Percentiles rank a stretch among this genome's conserved stretches.
phyloP scores from a whole-genome alignment of 2,329 filamentous ascomycete species.

The Berkeleyomyces basicola region DNA sequence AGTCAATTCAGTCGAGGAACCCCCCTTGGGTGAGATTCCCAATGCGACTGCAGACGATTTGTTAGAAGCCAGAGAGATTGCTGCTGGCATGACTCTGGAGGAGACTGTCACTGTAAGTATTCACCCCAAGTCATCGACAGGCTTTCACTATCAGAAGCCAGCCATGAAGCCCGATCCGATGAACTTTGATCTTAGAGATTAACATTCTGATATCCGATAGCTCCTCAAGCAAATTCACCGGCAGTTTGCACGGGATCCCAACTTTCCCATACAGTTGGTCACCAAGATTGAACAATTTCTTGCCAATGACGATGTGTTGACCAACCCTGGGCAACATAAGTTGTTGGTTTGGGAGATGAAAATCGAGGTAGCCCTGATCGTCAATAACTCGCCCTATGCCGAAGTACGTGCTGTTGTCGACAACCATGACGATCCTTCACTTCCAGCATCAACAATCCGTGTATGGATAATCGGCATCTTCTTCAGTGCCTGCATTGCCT shows the following conservation, averaged over 20 bases:
- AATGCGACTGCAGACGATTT: slow-evolving; percentile 28
- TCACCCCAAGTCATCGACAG: too few species aligned
- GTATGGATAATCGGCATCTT: slow-evolving; percentile 33
- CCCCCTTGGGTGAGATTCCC: slow-evolving; percentile 15
- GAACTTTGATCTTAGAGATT: too few species aligned
- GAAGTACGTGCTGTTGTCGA: slow-evolving; percentile 38
- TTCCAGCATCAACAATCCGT: slow-evolving; percentile 34
- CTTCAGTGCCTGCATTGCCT: slow-evolving; percentile 29
- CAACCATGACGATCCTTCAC: slow-evolving; percentile 33
- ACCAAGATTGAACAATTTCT: slow-evolving; percentile 23
- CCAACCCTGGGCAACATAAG: slow-evolving; percentile 25
- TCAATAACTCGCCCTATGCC: slow-evolving; percentile 37
- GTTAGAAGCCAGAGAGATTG: slow-evolving; percentile 27
- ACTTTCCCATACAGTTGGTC: slow-evolving; percentile 23
- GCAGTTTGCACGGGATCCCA: slow-evolving; percentile 23
- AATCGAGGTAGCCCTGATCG: slow-evolving; percentile 33
- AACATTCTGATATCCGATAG: slow-evolving; percentile 13
- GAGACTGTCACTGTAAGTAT: slow-evolving; percentile 20
- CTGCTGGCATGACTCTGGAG: slow-evolving; percentile 21
- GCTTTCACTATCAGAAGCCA: too few species aligned
- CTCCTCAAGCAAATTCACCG: slow-evolving; percentile 22
- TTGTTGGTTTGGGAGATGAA: slow-evolving; percentile 34
- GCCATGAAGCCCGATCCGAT: too few species aligned
- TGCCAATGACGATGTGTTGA: slow-evolving; percentile 19
- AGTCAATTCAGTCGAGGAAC: not conserved